Conservation (phyloP, 257 asterid species). For the Solanum neorickii region DNA sequence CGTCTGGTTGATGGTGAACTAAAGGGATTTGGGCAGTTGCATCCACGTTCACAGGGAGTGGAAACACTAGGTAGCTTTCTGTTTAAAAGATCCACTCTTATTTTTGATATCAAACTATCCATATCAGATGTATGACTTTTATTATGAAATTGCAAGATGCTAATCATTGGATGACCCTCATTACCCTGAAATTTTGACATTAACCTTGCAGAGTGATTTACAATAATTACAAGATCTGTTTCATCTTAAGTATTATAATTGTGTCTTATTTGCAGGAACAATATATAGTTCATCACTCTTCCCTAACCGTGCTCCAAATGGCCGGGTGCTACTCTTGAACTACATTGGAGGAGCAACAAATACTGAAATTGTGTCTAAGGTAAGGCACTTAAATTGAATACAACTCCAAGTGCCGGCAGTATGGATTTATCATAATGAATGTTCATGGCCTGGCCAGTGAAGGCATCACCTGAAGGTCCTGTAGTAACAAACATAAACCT, state of each 20-base stretch:
- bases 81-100: neutral
- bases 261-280: constrained; percentile 54
- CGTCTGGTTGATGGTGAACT: constrained; percentile 73
- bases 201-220: neutral
- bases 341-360: constrained; percentile 95
- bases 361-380: constrained; percentile 75
- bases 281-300: constrained; percentile 95
- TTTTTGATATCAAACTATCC: neutral
- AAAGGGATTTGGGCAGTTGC: constrained; percentile 98
- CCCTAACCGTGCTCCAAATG: constrained; percentile 94
- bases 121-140: neutral
- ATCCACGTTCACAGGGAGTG: constrained; percentile 95
- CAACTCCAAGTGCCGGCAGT: neutral
- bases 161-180: neutral
- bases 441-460: neutral
- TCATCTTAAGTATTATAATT: neutral
- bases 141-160: neutral
- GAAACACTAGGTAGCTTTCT: constrained; percentile 75
- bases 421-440: neutral
- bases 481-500: neutral
- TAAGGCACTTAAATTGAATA: constrained; percentile 6
- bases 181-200: neutral
- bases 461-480: neutral
- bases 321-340: constrained; percentile 79
- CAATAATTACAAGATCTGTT: neutral